phyloP scores from a whole-genome alignment of 108 stramenopile species.

The Pseudonitzschia multistriata region DNA sequence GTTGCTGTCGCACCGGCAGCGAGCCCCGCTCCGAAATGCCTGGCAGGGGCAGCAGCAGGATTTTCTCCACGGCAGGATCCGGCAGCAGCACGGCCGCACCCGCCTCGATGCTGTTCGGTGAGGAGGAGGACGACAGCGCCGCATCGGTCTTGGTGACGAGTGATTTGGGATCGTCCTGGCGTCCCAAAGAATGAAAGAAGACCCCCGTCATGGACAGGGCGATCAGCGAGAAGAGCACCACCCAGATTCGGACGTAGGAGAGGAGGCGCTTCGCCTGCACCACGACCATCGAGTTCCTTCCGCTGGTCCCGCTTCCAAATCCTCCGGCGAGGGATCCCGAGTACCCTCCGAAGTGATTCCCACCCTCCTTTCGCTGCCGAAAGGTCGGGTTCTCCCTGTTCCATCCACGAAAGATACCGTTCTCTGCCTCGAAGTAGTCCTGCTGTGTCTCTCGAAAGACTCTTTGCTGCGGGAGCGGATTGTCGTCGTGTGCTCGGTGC shows the following conservation, averaged over 20 bases:
- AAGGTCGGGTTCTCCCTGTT: constrained; percentile 8
- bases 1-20: background rate
- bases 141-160: background rate
- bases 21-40: constrained; percentile 15
- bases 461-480: background rate
- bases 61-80: constrained; percentile 25
- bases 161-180: background rate
- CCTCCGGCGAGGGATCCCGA: background rate
- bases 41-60: constrained; percentile 35
- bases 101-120: background rate
- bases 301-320: background rate
- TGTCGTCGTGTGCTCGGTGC: background rate
- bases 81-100: background rate
- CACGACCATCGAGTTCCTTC: constrained; percentile 30
- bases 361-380: background rate
- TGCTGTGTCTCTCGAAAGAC: constrained; percentile 20
- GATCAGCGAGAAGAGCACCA: constrained; percentile 28
- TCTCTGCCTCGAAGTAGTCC: constrained; percentile 45
- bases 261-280: constrained; percentile 35
- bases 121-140: background rate
- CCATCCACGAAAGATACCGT: constrained; percentile 18
- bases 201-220: constrained; percentile 33
- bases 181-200: constrained; percentile 35
- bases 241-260: constrained; percentile 43
- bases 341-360: background rate